Conservation (phyloP, 2,329 filamentous ascomycete species). For the Thielaviopsis punctulata region DNA sequence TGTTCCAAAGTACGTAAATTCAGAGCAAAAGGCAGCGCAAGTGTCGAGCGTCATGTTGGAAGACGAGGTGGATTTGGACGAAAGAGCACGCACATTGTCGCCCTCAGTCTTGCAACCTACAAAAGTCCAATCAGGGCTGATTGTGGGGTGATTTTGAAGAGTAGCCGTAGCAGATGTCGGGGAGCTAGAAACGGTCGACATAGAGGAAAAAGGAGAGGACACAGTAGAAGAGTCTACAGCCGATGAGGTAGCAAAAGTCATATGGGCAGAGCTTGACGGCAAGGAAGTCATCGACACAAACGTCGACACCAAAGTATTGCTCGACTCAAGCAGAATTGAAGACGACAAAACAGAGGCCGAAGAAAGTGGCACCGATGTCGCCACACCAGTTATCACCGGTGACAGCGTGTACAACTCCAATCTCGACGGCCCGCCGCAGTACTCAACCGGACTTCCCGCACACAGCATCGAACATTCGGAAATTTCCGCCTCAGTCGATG, state of each 20-base stretch:
- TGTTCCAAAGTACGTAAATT: conserved; percentile 25
- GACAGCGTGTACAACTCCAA: conserved; percentile 20
- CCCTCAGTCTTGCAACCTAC: conserved; percentile 27
- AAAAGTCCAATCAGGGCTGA: conserved; percentile 20
- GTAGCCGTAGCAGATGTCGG: conserved; percentile 17
- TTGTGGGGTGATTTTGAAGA: conserved; percentile 18
- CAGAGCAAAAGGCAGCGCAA: conserved; percentile 20
- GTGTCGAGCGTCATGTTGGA: conserved; percentile 20
- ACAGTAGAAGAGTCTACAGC: too few relatives aligned
- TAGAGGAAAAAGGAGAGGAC: too few relatives aligned
- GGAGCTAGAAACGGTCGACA: conserved; percentile 11
- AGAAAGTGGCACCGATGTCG: neutral
- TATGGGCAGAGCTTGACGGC: neutral
- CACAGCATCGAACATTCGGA: conserved; percentile 12
- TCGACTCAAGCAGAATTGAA: neutral
- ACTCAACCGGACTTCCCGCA: conserved; percentile 10
- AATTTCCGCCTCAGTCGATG: conserved; percentile 1
- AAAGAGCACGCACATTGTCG: conserved; percentile 20
- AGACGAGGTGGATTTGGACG: conserved; percentile 15
- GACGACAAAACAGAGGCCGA: neutral
- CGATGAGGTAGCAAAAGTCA: too few relatives aligned
- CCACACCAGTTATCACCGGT: neutral
- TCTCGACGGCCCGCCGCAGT: conserved; percentile 9
- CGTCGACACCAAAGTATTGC: neutral
- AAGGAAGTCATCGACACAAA: conserved; percentile 8